These are phyloP conservation scores for Cocos nucifera DNA, from an alignment of 176 grass and related monocot genomes.

Conservation along the genomic window DNA sequence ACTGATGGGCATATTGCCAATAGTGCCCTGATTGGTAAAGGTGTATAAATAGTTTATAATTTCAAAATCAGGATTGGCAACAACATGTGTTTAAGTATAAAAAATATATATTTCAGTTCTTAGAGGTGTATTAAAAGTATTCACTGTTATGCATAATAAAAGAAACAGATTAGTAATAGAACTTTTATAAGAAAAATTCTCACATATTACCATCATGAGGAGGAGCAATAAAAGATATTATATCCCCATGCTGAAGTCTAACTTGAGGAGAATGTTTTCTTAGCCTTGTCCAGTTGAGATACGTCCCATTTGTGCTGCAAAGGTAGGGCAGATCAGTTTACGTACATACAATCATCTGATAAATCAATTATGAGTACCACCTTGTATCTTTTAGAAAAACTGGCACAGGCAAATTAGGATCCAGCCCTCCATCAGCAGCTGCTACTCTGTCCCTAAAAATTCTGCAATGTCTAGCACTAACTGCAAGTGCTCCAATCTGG, in stretches of 20 bases:
- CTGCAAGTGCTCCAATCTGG: conserved; percentile 22
- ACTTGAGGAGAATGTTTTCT: conserved; percentile 42
- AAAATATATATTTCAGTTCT: no score
- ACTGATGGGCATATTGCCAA: no score
- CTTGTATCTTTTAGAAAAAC: conserved; percentile 81
- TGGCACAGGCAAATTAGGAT: conserved; percentile 22
- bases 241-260: conserved; percentile 70
- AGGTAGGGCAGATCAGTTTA: conserved; percentile 8
- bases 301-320: conserved; percentile 85
- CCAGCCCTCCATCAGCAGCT: conserved; percentile 18
- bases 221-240: conserved; percentile 58
- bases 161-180: background rate
- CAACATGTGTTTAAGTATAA: no score
- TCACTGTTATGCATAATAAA: no score
- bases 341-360: no score
- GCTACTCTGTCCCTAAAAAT: conserved; percentile 60
- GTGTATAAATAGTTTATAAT: no score
- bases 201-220: conserved; percentile 43
- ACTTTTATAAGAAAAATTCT: background rate
- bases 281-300: conserved; percentile 55
- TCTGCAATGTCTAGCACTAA: conserved; percentile 74
- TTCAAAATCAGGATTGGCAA: no score
- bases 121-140: no score
- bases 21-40: no score
- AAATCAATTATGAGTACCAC: conserved; percentile 18